Conservation (phyloP, 2,329 filamentous ascomycete species). For the Aspergillus hiratsukae region DNA sequence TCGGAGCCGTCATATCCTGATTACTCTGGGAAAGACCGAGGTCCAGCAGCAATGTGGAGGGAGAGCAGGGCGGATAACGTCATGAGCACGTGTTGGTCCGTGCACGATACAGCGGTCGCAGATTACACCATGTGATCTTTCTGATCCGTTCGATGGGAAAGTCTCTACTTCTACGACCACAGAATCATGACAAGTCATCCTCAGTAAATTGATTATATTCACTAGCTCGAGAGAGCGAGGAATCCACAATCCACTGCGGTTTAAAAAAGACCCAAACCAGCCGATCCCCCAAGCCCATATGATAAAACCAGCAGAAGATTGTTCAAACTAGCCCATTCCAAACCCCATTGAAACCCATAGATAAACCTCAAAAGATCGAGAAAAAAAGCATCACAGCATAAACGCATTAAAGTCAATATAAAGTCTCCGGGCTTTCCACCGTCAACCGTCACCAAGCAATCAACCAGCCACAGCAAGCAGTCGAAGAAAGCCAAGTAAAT, state of each 20-base stretch:
- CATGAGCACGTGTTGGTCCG: conserved; percentile 7
- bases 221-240: not conserved
- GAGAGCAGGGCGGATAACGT: conserved; percentile 4
- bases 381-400: conserved; percentile 20
- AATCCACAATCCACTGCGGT: conserved; percentile 2
- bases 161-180: not conserved
- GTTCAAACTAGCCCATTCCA: conserved; percentile 1
- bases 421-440: not conserved
- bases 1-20: not conserved
- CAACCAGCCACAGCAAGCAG: not conserved
- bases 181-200: not conserved
- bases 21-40: conserved; percentile 1
- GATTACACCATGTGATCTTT: conserved; percentile 6
- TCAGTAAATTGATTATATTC: not conserved
- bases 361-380: conserved; percentile 6
- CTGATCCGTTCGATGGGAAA: not conserved
- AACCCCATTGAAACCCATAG: conserved; percentile 11
- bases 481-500: not conserved
- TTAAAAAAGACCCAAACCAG: conserved; percentile 4
- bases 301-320: conserved; percentile 7
- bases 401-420: conserved; percentile 13
- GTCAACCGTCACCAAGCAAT: not conserved
- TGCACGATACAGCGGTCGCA: conserved; percentile 3
- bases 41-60: not conserved
- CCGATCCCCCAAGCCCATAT: not conserved